phyloP scores from a whole-genome alignment of 192 early-diverging fungal genomes.

The Coemansia sp. region DNA sequence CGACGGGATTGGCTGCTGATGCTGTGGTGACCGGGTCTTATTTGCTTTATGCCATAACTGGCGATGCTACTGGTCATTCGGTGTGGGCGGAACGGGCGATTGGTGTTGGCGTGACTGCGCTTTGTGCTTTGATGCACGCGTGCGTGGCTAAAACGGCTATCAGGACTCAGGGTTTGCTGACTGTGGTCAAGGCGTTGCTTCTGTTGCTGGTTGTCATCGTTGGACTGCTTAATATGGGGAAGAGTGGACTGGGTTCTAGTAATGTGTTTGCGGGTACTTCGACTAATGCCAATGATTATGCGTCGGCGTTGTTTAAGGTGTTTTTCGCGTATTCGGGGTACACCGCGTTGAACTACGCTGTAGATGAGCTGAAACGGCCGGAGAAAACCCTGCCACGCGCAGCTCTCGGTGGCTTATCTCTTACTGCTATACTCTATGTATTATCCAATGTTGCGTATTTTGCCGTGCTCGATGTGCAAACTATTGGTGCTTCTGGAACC shows the following conservation, averaged over 20 bases:
- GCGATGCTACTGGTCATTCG: slow-evolving; percentile 14
- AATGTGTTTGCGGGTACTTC: slow-evolving; percentile 27
- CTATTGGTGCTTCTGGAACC: slow-evolving; percentile 28
- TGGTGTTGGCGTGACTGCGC: slow-evolving; percentile 28
- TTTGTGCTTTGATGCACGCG: slow-evolving; percentile 32
- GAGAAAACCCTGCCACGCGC: slow-evolving; percentile 61
- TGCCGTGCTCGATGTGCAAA: slow-evolving; percentile 44
- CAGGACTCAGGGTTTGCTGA: slow-evolving; percentile 40
- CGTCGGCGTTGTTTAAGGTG: slow-evolving; percentile 54
- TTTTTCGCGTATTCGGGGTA: slow-evolving; percentile 62
- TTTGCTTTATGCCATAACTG: slow-evolving; percentile 40
- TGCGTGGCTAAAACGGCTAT: slow-evolving; percentile 30
- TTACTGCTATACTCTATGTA: slow-evolving; percentile 59
- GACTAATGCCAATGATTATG: slow-evolving; percentile 34
- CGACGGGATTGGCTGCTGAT: slow-evolving; percentile 45
- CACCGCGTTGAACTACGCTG: slow-evolving; percentile 60
- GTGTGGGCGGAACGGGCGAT: slow-evolving; percentile 47
- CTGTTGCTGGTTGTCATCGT: slow-evolving; percentile 45
- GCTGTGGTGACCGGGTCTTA: slow-evolving; percentile 49
- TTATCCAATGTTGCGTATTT: slow-evolving; percentile 60
- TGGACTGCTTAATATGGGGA: slow-evolving; percentile 15
- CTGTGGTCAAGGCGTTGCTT: slow-evolving; percentile 50
- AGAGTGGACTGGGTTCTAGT: background rate
- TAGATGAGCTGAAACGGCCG: slow-evolving; percentile 61
- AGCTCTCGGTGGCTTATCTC: slow-evolving; percentile 53